Evolutionary conservation across 352 stramenopile genomes (phyloP), one percentile per base, ranked within the genome.

Genomic region (Sclerospora graminicola): DNA sequence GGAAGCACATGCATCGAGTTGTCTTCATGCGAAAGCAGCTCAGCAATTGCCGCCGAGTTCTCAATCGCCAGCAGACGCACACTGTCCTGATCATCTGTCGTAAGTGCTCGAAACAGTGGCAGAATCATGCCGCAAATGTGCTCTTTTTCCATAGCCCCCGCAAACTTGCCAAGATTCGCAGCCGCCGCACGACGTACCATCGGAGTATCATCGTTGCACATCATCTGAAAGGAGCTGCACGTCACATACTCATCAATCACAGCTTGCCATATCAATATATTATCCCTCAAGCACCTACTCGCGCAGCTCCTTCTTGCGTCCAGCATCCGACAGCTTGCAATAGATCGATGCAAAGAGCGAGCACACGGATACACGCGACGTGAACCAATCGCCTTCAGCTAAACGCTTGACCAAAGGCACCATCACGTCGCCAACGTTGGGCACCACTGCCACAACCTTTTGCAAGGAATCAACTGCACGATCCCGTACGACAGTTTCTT

Each of bases 401-500:
- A 94, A 60, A 13, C 82, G 72, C 67, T 84, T 86, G 51, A 82
- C 54, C 19, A 91, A 57, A n/a, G 80, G 80, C 38, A 81, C 66
- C 45, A 85, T 76, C 28, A 82, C 53, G 18, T 88, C 72, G 14
- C 66, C 73, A 23, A 62, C 73, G 47, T 63, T 73, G 21, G 72
- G 74, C 30, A 87, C 30, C 20, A 86, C 75, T 18, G 56, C 66
- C 39, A 73, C 63, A 26, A 87, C 68, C 51, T 87, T 90, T 29
- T 85, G 69, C 48, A 90, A 53, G 8, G 78, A 82, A 36, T 75
- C 70, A 13, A 90, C 73, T 16, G 78, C 73, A 34, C 67, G 69
- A 43, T 97, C 84, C 8, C 91, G 72, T 18, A 98, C 91, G 11
- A 97, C 91, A 2, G 89, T 98, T 57, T 98, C 91, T 64, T 98